phyloP scores from a whole-genome alignment of 768 basidiomycete species.

The Termitomyces sp. region DNA sequence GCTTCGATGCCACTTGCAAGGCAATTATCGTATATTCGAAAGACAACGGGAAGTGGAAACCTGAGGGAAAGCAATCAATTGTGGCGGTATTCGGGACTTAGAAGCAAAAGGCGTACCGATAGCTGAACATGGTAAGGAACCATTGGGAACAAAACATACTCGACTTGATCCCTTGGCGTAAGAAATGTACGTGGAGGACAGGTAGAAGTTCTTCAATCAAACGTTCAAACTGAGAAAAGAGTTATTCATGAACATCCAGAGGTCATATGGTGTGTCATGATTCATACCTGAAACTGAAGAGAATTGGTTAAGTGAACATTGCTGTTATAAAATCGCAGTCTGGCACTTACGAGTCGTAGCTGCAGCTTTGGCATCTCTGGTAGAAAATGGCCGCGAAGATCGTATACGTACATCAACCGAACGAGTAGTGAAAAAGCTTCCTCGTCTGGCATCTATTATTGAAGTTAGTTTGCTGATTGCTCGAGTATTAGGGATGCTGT shows the following conservation, averaged over 20 bases:
- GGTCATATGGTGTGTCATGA: not conserved
- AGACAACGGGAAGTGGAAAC: constrained; percentile 92
- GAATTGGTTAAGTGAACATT: not conserved
- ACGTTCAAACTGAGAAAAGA: constrained; percentile 79
- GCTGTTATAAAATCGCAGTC: not conserved
- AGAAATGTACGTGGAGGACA: constrained; percentile 88
- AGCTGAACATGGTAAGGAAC: constrained; percentile 97
- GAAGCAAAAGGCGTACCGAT: constrained; percentile 52
- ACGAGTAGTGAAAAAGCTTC: constrained; percentile 97
- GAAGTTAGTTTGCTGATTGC: constrained; percentile 6
- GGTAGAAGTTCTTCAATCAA: constrained; percentile 90
- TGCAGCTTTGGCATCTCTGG: constrained; percentile 99
- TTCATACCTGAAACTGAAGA: constrained; percentile 55
- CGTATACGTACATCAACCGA: constrained; percentile 94
- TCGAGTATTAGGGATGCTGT: constrained; percentile 18
- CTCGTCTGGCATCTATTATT: constrained; percentile 93
- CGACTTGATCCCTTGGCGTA: constrained; percentile 92
- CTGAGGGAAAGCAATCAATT: constrained; percentile 35
- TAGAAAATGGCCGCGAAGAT: constrained; percentile 93
- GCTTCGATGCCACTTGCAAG: constrained; percentile 97
- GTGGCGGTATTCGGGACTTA: not conserved
- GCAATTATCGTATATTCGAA: constrained; percentile 94
- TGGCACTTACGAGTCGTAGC: constrained; percentile 68
- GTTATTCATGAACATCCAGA: not conserved
- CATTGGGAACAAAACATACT: constrained; percentile 99